Conservation (phyloP, 169 alveolate species). For the Eimeria mitis region DNA sequence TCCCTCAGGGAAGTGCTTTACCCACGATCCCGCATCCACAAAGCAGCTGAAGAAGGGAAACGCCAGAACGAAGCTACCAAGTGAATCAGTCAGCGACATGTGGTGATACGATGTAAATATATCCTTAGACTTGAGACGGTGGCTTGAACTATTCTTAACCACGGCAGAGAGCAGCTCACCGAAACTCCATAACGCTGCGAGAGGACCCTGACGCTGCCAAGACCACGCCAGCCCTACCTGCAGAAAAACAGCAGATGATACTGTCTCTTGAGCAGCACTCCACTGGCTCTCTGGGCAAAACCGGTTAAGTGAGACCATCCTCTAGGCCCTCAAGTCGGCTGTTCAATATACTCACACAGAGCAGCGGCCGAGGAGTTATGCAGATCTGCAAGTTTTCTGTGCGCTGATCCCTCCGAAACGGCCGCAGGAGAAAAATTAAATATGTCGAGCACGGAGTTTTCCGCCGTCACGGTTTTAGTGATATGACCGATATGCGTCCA, state of each 20-base stretch:
- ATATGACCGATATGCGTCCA: conserved; percentile 59
- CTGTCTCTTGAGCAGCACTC: neutral
- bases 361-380: conserved; percentile 51
- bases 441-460: conserved; percentile 25
- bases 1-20: conserved; percentile 62
- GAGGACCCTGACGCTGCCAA: conserved; percentile 35
- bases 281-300: neutral
- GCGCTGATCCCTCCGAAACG: conserved; percentile 55
- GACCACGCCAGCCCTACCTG: conserved; percentile 68
- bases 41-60: conserved; percentile 27
- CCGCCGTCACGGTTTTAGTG: conserved; percentile 55
- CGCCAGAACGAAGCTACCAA: neutral
- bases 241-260: neutral
- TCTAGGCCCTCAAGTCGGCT: neutral
- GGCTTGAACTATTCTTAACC: neutral
- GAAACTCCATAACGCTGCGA: conserved; percentile 53
- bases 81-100: neutral
- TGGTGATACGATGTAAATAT: neutral
- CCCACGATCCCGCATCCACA: conserved; percentile 62
- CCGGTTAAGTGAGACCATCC: neutral
- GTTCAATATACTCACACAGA: conserved; percentile 19
- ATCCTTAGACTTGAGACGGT: neutral
- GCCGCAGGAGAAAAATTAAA: conserved; percentile 56
- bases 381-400: conserved; percentile 40
- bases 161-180: conserved; percentile 9